A percentile compares a stretch with the other conserved stretches of the same genome.
Conservation (phyloP, 2,329 filamentous ascomycete genomes). For the Clathrospora elynae region DNA sequence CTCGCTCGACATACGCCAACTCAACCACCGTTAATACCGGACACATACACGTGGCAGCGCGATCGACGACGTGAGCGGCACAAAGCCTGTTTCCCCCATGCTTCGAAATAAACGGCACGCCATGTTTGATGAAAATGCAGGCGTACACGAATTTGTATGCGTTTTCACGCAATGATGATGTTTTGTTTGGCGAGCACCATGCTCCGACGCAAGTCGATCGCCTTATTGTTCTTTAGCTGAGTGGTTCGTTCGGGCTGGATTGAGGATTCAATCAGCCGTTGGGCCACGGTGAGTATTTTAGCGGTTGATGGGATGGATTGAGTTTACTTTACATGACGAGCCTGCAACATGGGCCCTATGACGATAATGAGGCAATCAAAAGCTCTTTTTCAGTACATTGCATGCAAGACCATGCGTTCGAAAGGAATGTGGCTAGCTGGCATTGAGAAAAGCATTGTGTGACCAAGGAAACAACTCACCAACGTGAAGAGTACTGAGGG, state of each 20-base stretch:
- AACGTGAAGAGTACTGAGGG: constrained; percentile 4
- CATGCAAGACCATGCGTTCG: constrained; percentile 1
- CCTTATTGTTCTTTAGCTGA: constrained; percentile 33
- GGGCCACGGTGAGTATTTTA: constrained; percentile 16
- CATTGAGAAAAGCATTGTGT: not conserved
- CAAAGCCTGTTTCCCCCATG: constrained; percentile 12
- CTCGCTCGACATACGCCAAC: constrained; percentile 16
- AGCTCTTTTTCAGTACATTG: constrained; percentile 35
- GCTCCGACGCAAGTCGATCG: constrained; percentile 22
- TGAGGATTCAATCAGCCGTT: constrained; percentile 17
- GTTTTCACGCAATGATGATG: constrained; percentile 34
- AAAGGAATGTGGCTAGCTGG: not conserved
- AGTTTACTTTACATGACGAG: constrained; percentile 34
- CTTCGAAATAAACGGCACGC: constrained; percentile 17
- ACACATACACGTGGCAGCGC: constrained; percentile 24
- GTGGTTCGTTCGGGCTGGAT: constrained; percentile 21
- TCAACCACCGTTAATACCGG: constrained; percentile 14
- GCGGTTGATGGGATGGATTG: constrained; percentile 20
- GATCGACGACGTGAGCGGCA: constrained; percentile 21
- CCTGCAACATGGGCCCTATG: constrained; percentile 33
- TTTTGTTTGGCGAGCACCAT: constrained; percentile 30
- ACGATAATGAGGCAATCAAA: constrained; percentile 49
- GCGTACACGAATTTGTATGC: constrained; percentile 37
- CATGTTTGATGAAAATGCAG: constrained; percentile 37
- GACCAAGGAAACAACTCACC: not conserved